Conservation (phyloP, 2,329 filamentous ascomycete species). For the Aspergillus bombycis region DNA sequence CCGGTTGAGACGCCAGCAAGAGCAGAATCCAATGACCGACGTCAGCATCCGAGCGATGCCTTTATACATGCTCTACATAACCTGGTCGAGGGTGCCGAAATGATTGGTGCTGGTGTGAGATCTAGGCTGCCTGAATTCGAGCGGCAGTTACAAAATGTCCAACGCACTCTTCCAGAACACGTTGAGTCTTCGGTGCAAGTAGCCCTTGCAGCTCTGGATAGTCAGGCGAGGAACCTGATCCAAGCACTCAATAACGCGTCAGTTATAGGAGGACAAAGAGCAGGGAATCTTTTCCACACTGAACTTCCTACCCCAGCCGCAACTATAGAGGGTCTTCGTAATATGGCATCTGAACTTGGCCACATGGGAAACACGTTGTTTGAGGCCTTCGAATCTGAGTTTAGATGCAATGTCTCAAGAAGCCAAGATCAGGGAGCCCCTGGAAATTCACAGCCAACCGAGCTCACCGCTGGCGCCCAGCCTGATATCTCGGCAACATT, state of each 20-base stretch:
- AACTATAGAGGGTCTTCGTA: conserved; percentile 42
- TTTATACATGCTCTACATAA: conserved; percentile 38
- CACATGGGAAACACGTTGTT: conserved; percentile 43
- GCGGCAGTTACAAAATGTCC: conserved; percentile 38
- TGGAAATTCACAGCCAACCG: conserved; percentile 2
- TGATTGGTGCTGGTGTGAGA: conserved; percentile 40
- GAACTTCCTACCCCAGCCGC: conserved; percentile 42
- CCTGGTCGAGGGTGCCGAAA: conserved; percentile 38
- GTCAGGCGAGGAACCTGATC: conserved; percentile 40
- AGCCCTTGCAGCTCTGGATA: conserved; percentile 41
- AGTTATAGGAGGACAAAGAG: conserved; percentile 36
- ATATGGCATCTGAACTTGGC: conserved; percentile 46
- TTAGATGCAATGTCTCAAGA: conserved; percentile 26
- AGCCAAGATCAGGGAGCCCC: conserved; percentile 13
- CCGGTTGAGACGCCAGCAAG: conserved; percentile 15
- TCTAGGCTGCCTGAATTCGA: conserved; percentile 43
- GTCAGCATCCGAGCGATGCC: conserved; percentile 32
- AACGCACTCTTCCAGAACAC: conserved; percentile 39
- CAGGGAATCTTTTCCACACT: conserved; percentile 39
- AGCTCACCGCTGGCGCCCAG: not conserved
- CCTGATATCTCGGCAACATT: not conserved
- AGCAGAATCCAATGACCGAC: conserved; percentile 15
- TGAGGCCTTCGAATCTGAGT: conserved; percentile 40
- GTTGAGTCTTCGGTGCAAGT: conserved; percentile 40
- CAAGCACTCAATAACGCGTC: conserved; percentile 43